Base-by-base conservation (phyloP, 805 yeast species). In the Ogataea corticis region DNA sequence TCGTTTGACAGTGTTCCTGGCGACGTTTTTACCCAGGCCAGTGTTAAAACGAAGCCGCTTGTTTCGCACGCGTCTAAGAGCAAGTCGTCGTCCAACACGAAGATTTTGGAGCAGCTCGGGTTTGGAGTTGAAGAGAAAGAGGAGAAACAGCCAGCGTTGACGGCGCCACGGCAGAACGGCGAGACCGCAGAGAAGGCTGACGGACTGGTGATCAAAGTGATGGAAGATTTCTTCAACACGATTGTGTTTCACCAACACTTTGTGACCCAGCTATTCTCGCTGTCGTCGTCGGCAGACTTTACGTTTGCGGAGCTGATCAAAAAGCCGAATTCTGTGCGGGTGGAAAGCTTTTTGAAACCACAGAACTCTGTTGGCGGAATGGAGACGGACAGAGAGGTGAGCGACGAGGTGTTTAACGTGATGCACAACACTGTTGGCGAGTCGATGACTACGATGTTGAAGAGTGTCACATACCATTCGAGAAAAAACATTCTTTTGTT, bases 221-320 rank as follows among this genome's bases (percentile, higher is more conserved):
- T 61, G 19, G 43, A 47, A 7, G 37, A 31, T 6, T 54, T 37
- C 32, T 51, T 50, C 34, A 43, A 46, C 23, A 48, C 56, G 4
- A 34, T 56, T 9, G 42, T 57, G 2, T 38, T 65, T n/a, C 80
- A 79, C 47, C 84, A 79, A 55, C 75, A 73, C 49, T 71, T 79
- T 33, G 50, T 76, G 4, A 70, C 68, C 19, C 62, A 58, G 9
- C 67, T 81, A 9, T 63, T 55, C 74, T 78, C 65, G 73, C 70
- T 55, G 41, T 75, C 64, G 4, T 72, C 81, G 1, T 67, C 76
- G 0, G 50, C 58, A 9, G 62, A 58, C 2, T 55, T 54, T 14
- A 48, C 59, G 7, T 76, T 82, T 45, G 68, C 67, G 19, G 71
- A 71, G 11, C 72, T 65, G 48, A 63, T 82, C 37, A 70, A 69